Evolutionary conservation across 1,284 basidiomycete species (phyloP).

Genomic region (Fomitopsis schrenkii): DNA sequence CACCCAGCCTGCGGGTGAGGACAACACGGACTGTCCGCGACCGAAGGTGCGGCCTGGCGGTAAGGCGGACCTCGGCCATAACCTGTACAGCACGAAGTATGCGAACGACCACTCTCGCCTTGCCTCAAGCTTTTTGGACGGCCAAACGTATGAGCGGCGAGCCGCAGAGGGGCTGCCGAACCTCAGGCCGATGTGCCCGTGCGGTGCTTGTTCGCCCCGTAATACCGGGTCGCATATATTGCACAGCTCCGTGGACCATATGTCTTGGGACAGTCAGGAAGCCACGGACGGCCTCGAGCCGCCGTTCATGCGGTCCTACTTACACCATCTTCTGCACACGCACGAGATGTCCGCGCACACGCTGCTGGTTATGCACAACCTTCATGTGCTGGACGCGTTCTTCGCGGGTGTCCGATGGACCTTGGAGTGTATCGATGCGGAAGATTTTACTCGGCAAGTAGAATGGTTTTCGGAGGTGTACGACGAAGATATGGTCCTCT

Average conservation of each 20-base stretch:
- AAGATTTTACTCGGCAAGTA: conserved; percentile 44
- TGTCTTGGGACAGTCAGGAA: conserved; percentile 11
- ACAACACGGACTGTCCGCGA: not conserved
- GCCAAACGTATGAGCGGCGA: conserved; percentile 12
- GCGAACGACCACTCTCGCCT: conserved; percentile 56
- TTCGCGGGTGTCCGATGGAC: conserved; percentile 51
- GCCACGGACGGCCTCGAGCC: conserved; percentile 20
- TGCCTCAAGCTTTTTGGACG: conserved; percentile 36
- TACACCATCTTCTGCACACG: conserved; percentile 79
- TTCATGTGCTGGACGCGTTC: conserved; percentile 61
- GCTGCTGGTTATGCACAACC: conserved; percentile 70
- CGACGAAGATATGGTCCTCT: conserved; percentile 41
- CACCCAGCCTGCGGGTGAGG: not conserved
- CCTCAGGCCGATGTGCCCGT: conserved; percentile 39
- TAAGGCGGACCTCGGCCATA: conserved; percentile 57
- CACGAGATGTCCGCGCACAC: conserved; percentile 84
- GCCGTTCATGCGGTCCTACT: conserved; percentile 63
- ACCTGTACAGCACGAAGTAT: conserved; percentile 59
- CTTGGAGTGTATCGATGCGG: conserved; percentile 23
- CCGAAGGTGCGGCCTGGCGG: conserved; percentile 14
- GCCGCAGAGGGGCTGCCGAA: not conserved
- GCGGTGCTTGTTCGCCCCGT: conserved; percentile 60
- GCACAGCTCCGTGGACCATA: conserved; percentile 47
- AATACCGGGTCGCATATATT: conserved; percentile 33
- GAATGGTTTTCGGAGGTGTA: conserved; percentile 47